Percentiles rank a stretch among this genome's conserved stretches.
These are phyloP conservation scores for Penicillium sp. DNA, from an alignment of 2,329 filamentous ascomycete genomes.

Conservation along the genomic window DNA sequence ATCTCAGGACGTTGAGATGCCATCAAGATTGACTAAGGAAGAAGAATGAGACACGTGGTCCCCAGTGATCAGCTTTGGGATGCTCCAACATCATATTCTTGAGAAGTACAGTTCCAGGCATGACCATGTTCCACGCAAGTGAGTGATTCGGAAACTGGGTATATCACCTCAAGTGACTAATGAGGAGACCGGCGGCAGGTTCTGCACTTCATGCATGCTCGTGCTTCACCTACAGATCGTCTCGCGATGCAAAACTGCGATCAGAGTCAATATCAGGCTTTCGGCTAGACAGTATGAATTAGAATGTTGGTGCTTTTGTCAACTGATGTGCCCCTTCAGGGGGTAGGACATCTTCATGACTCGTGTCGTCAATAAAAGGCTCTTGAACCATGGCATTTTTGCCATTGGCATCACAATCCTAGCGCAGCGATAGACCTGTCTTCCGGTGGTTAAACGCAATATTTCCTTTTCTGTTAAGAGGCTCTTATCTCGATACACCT, in stretches of 20 bases:
- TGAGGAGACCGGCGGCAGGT: background rate
- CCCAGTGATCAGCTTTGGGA: background rate
- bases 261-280: background rate
- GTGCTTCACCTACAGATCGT: background rate
- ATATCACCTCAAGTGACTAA: background rate
- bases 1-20: background rate
- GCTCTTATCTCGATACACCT: background rate
- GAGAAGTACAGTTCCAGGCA: background rate
- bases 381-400: background rate
- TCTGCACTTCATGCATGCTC: background rate
- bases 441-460: background rate
- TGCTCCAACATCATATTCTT: background rate
- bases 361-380: background rate
- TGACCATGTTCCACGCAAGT: background rate
- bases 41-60: background rate
- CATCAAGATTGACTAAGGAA: background rate
- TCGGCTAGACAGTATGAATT: background rate
- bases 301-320: background rate
- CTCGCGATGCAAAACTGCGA: background rate
- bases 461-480: background rate
- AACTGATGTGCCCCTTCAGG: background rate
- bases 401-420: background rate
- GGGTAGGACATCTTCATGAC: background rate
- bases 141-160: background rate
- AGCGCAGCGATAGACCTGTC: background rate